Evolutionary conservation across 345 rosid species (phyloP).

Genomic region (Dimocarpus longan): DNA sequence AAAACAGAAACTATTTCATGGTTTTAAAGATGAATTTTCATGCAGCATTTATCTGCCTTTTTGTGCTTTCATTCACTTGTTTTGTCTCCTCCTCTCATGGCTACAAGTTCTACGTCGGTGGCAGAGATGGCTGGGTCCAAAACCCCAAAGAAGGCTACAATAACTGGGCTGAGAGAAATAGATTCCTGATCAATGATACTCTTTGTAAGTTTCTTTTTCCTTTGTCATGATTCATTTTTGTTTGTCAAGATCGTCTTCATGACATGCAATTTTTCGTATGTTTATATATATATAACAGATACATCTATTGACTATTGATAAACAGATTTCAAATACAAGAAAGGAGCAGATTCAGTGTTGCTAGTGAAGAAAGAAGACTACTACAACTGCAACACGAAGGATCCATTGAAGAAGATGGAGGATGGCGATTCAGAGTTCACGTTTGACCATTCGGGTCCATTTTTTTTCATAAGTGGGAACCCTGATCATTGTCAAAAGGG

Average conservation of each 20-base stretch:
- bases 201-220: slow-evolving; percentile 39
- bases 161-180: slow-evolving; percentile 56
- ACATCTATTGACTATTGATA: neutral
- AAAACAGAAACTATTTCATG: neutral
- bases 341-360: slow-evolving; percentile 64
- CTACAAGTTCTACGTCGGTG: slow-evolving; percentile 57
- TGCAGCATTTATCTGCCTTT: slow-evolving; percentile 20
- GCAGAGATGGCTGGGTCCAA: slow-evolving; percentile 56
- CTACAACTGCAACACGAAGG: slow-evolving; percentile 42
- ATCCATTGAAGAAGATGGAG: slow-evolving; percentile 33
- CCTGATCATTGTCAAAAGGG: slow-evolving; percentile 52
- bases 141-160: slow-evolving; percentile 47
- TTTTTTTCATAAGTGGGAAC: slow-evolving; percentile 65
- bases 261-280: neutral
- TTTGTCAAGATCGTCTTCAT: neutral
- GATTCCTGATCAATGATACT: slow-evolving; percentile 66
- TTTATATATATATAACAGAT: no score
- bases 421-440: slow-evolving; percentile 42
- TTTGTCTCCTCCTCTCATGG: slow-evolving; percentile 37
- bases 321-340: slow-evolving; percentile 49
- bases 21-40: slow-evolving; percentile 31
- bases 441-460: slow-evolving; percentile 50
- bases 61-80: slow-evolving; percentile 28
- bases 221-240: neutral
- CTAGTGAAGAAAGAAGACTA: slow-evolving; percentile 58